Base-by-base conservation (phyloP, 2,329 filamentous ascomycete species). In the Penicillium brasilianum region DNA sequence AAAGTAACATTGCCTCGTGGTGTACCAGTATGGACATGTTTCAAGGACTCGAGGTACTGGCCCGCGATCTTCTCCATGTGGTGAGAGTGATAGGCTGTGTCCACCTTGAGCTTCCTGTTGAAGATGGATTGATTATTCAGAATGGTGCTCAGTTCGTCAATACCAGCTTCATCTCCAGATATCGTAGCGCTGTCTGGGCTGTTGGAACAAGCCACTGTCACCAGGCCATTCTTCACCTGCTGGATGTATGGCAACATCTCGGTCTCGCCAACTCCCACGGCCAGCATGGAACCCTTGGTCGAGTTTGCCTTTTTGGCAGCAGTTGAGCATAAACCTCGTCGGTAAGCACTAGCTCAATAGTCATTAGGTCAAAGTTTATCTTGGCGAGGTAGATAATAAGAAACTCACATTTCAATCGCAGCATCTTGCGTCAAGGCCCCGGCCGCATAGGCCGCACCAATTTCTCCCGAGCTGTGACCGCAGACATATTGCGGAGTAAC, bases 21-120 rank as follows among this genome's bases (percentile, higher is more conserved):
- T 18, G 54, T 48, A 4, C 44, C 44, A 2, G 54, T 36, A 16
- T 18, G 14, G 20, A 57, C 18, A 30, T 57, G 8, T 20, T 49
- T 20, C 16, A 57, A 37, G 13, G 44, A 49, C 13, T 39, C 25
- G 9, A 57, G 25, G 14, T 57, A 57, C 10, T 51, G 44, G 16
- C 32, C 46, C 20, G 46, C 55, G 13, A 57, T 43, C 22, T 41
- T 36, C 22, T 52, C 34, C 55, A 57, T 57, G 16, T 57, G 55
- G 20, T 48, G 32, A 16, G 64, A 55, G 51, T 71, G 66, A 28
- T 70, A 71, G 0, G 68, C 66, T 16, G 63, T 60, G 7, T 67
- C 57, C 0, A 68, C 61, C 1, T 58, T 34, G 2, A 71, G 32
- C 5, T 18, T n/a, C 11, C 58, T 59, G 14, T 56, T 58, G 2